Evolutionary conservation across 495 filamentous ascomycete genomes (phyloP).

Genomic region (Collariella sp.): DNA sequence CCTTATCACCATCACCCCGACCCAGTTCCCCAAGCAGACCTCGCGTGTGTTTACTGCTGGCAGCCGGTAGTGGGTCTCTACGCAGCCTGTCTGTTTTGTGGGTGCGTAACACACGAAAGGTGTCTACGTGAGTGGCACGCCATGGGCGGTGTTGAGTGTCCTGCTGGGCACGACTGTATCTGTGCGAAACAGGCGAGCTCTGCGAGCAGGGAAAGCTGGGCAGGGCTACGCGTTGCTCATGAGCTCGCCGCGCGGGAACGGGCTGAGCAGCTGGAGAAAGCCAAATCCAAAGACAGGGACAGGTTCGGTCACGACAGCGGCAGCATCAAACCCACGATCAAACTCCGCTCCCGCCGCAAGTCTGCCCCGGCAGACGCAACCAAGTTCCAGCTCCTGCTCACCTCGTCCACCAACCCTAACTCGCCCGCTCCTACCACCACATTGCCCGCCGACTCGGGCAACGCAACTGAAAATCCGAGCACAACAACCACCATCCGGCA

Average conservation of each 20-base stretch:
- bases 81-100: conserved; percentile 50
- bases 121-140: conserved; percentile 47
- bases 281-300: background rate
- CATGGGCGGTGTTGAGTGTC: conserved; percentile 38
- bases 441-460: too few relatives aligned
- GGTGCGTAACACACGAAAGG: conserved; percentile 49
- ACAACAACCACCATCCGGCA: background rate
- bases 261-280: too few relatives aligned
- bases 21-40: conserved; percentile 39
- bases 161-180: conserved; percentile 41
- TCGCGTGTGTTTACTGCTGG: conserved; percentile 51
- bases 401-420: conserved; percentile 1
- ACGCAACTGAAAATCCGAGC: background rate
- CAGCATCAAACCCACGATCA: background rate
- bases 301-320: background rate
- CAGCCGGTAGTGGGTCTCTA: conserved; percentile 50
- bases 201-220: conserved; percentile 37
- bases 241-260: background rate
- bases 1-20: conserved; percentile 29
- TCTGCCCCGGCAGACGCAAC: conserved; percentile 21
- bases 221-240: conserved; percentile 16
- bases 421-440: background rate
- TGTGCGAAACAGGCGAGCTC: conserved; percentile 36
- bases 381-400: conserved; percentile 13
- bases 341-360: conserved; percentile 8